A percentile compares a stretch with the other conserved stretches of the same genome.
Conservation (phyloP, 345 rosid species). For the Citrus inodora region DNA sequence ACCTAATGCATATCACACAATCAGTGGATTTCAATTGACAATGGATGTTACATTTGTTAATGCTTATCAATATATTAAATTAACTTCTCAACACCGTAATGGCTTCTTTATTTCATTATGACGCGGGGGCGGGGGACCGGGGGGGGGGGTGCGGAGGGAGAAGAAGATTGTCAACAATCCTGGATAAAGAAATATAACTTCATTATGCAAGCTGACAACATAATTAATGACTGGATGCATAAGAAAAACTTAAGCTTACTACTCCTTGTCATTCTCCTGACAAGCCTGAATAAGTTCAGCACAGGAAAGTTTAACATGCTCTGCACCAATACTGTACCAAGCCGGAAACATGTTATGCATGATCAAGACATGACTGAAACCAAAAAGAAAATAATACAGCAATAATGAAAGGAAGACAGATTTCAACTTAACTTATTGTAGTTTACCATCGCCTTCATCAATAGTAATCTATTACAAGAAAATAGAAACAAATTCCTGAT, state of each 20-base stretch:
- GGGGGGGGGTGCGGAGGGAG: too few relatives aligned
- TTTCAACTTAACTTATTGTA: background rate
- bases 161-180: background rate
- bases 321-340: constrained; percentile 13
- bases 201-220: background rate
- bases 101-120: background rate
- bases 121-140: too few relatives aligned
- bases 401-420: background rate
- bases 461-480: background rate
- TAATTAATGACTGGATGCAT: background rate
- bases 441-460: background rate
- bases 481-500: background rate
- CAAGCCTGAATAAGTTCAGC: constrained; percentile 18
- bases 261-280: constrained; percentile 4
- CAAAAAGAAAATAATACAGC: background rate
- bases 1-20: background rate
- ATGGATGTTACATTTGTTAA: too few relatives aligned
- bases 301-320: constrained; percentile 12
- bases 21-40: too few relatives aligned
- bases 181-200: background rate
- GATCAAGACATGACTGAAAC: background rate
- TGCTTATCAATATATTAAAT: background rate
- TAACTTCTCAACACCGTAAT: background rate
- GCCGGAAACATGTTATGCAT: background rate
- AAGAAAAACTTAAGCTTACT: constrained; percentile 4